phyloP scores from a whole-genome alignment of 1,139 yeast genomes.

The Suhomyces kunorum region DNA sequence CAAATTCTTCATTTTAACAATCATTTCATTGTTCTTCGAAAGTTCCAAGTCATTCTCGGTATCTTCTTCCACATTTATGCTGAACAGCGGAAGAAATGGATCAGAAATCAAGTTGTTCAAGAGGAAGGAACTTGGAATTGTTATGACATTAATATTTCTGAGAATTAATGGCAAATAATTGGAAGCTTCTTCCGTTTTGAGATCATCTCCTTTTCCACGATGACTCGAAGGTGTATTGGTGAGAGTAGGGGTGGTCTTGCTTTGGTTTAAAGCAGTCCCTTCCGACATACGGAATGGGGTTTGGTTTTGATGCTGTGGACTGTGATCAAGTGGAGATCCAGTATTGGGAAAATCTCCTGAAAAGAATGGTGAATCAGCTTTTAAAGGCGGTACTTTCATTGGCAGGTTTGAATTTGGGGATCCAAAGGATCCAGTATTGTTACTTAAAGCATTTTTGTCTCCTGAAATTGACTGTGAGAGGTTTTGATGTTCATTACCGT shows the following conservation, averaged over 20 bases:
- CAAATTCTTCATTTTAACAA: slow-evolving; percentile 27
- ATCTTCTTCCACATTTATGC: slow-evolving; percentile 40
- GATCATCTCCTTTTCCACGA: slow-evolving; percentile 7
- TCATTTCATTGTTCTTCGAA: slow-evolving; percentile 33
- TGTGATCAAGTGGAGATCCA: slow-evolving; percentile 25
- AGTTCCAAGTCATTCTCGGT: slow-evolving; percentile 37
- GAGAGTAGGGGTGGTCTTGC: slow-evolving; percentile 7
- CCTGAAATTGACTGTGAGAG: neutral
- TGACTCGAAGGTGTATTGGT: slow-evolving; percentile 8
- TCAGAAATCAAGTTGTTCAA: slow-evolving; percentile 29
- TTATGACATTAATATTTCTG: slow-evolving; percentile 58
- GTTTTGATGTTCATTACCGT: neutral
- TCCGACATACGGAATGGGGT: slow-evolving; percentile 2
- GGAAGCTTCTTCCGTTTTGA: slow-evolving; percentile 35
- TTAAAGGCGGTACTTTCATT: slow-evolving; percentile 18
- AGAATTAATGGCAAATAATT: slow-evolving; percentile 66
- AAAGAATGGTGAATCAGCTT: slow-evolving; percentile 35
- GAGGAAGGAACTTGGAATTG: slow-evolving; percentile 57
- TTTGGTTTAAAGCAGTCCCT: slow-evolving; percentile 5
- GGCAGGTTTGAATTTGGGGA: slow-evolving; percentile 27
- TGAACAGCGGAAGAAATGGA: slow-evolving; percentile 24
- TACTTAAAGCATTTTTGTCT: slow-evolving; percentile 2
- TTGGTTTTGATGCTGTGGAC: slow-evolving; percentile 17
- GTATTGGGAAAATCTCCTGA: slow-evolving; percentile 23
- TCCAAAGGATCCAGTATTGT: slow-evolving; percentile 23